Percentiles rank a stretch among this genome's conserved stretches.
Evolutionary conservation across 2,329 filamentous ascomycete species (phyloP).

Genomic region (Ascochyta lentis): DNA sequence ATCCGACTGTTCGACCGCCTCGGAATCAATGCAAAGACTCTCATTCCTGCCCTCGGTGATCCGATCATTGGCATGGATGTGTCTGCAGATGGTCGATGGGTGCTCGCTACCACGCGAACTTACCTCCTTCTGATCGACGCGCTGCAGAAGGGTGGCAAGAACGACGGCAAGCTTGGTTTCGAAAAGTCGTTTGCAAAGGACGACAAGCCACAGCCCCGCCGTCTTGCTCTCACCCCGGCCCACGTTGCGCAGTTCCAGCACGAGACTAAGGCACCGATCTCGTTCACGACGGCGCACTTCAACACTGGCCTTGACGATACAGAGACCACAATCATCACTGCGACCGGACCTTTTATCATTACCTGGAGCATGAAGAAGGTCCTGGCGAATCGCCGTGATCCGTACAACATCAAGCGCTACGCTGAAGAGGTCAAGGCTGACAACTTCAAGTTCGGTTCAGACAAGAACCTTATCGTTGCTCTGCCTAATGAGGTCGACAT

Average conservation of each 20-base stretch:
- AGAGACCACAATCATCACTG: slow-evolving; percentile 95
- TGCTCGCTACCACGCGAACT: slow-evolving; percentile 90
- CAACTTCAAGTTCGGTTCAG: slow-evolving; percentile 95
- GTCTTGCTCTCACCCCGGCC: slow-evolving; percentile 84
- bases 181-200: slow-evolving; percentile 93
- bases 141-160: slow-evolving; percentile 89
- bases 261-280: slow-evolving; percentile 85
- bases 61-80: slow-evolving; percentile 94
- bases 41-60: slow-evolving; percentile 93
- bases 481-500: slow-evolving; percentile 98
- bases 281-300: slow-evolving; percentile 92
- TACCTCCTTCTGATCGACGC: slow-evolving; percentile 94
- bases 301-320: slow-evolving; percentile 82
- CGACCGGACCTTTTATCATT: slow-evolving; percentile 94
- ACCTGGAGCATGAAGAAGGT: slow-evolving; percentile 97
- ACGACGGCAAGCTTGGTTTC: slow-evolving; percentile 97
- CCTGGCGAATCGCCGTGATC: slow-evolving; percentile 77
- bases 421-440: slow-evolving; percentile 95
- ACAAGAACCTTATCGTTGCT: slow-evolving; percentile 98
- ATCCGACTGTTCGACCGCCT: slow-evolving; percentile 95
- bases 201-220: slow-evolving; percentile 88
- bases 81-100: slow-evolving; percentile 93
- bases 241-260: slow-evolving; percentile 98
- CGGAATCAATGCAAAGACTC: slow-evolving; percentile 96
- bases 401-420: slow-evolving; percentile 97